Base-by-base conservation (phyloP, 2,329 filamentous ascomycete genomes). In the Hypoxylon sp. region DNA sequence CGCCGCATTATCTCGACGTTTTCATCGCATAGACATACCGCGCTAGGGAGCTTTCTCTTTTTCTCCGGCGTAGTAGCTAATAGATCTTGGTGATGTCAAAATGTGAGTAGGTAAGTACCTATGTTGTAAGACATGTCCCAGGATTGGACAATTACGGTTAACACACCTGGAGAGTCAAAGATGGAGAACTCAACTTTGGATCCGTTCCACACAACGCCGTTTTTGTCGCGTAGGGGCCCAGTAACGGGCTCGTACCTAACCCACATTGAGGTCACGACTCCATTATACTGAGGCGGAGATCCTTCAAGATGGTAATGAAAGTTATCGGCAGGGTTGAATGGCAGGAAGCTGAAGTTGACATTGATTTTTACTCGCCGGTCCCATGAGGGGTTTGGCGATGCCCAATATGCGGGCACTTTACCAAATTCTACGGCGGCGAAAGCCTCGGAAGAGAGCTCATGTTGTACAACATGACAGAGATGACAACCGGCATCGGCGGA, bases 81-180 rank as follows among this genome's bases (percentile, higher is more conserved):
- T 10, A 35, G 6, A 9, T 39, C n/a, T 53, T 60, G 14, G n/a
- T 35, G 39, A 10, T 11, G 29, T 29, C 26, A 29, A 31, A 17
- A 29, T 50, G 26, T 50, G 17, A 31, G 22, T 19, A 24, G 5
- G 46, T 22, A 44, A 6, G 29, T 31, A 9, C 29, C 29, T 31
- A 31, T 3, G 46, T 3, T 26, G 46, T 11, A 26, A 50, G 46
- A 14, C 14, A 10, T 48, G 14, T 48, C n/a, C 13, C 3, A 22
- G 24, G 17, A 13, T 46, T 57, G 39, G 37, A 14, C 9, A 13
- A 24, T 46, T 17, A 11, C n/a, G 13, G 37, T 46, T 17, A 11
- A 58, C 65, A 24, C 57, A 64, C 66, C 68, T 66, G 62, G 46
- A 9, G 65, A 68, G 63, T 71, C 68, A 29, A 71, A 71, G 13